Evolutionary conservation across 2,329 filamentous ascomycete species (phyloP).

Genomic region (Trichoderma citrinoviride): DNA sequence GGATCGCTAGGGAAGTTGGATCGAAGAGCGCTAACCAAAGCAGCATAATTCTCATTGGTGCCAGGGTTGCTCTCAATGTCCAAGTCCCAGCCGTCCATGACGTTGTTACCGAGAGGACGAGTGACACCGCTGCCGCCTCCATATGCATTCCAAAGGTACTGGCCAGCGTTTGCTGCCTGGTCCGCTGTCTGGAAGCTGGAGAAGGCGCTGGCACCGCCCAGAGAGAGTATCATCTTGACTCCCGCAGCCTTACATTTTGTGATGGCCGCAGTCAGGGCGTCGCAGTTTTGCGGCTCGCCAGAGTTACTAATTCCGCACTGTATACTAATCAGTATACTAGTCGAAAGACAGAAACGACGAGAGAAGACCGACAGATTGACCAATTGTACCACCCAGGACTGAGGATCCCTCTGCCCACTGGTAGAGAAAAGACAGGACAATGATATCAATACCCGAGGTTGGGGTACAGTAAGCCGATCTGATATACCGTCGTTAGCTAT

Average conservation of each 20-base stretch:
- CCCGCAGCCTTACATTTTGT: slow-evolving; percentile 21
- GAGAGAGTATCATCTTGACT: slow-evolving; percentile 24
- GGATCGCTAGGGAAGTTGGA: slow-evolving; percentile 25
- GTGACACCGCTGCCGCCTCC: slow-evolving; percentile 20
- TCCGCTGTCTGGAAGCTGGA: slow-evolving; percentile 20
- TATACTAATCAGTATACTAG: not conserved
- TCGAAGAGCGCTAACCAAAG: slow-evolving; percentile 28
- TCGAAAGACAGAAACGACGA: not conserved
- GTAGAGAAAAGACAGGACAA: slow-evolving; percentile 44
- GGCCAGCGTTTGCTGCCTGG: slow-evolving; percentile 21
- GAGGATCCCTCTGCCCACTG: slow-evolving; percentile 36
- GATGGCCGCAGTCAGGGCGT: slow-evolving; percentile 19
- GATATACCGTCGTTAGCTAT: not conserved
- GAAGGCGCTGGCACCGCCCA: slow-evolving; percentile 22
- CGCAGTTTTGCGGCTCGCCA: slow-evolving; percentile 33
- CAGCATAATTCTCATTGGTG: slow-evolving; percentile 20
- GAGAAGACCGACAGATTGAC: slow-evolving; percentile 29
- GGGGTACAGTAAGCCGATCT: slow-evolving; percentile 37
- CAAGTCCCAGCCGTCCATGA: slow-evolving; percentile 33
- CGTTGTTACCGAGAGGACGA: slow-evolving; percentile 30
- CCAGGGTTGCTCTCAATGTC: slow-evolving; percentile 30
- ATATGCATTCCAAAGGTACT: slow-evolving; percentile 25
- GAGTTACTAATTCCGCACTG: slow-evolving; percentile 35
- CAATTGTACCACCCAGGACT: slow-evolving; percentile 41
- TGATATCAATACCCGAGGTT: slow-evolving; percentile 40